Evolutionary conservation across 169 alveolate genomes (phyloP).

Genomic region (Cryptosporidium sp.): DNA sequence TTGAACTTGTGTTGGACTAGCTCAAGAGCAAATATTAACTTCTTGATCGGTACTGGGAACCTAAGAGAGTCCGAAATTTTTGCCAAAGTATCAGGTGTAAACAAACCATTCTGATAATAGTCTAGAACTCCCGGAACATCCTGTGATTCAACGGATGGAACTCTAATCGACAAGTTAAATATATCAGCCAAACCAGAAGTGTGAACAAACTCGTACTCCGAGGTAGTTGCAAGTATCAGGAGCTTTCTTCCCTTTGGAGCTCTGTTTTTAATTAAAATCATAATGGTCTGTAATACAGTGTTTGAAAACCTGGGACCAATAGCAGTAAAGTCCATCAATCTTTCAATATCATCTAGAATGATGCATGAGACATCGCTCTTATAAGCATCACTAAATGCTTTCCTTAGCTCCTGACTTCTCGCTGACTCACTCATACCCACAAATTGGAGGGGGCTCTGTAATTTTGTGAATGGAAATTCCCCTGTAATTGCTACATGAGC

Average conservation of each 20-base stretch:
- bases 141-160: slow-evolving; percentile 52
- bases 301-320: slow-evolving; percentile 98
- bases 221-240: slow-evolving; percentile 96
- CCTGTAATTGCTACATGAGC: slow-evolving; percentile 94
- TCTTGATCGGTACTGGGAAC: slow-evolving; percentile 54
- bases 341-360: slow-evolving; percentile 96
- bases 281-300: slow-evolving; percentile 93
- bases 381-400: slow-evolving; percentile 99
- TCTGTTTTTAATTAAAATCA: slow-evolving; percentile 93
- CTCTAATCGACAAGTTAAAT: slow-evolving; percentile 36
- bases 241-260: slow-evolving; percentile 95
- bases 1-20: slow-evolving; percentile 30
- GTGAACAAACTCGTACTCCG: slow-evolving; percentile 88
- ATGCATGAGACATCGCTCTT: slow-evolving; percentile 90
- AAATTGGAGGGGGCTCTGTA: slow-evolving; percentile 95
- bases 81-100: slow-evolving; percentile 25
- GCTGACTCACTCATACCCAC: slow-evolving; percentile 90
- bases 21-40: slow-evolving; percentile 55
- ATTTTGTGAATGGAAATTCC: slow-evolving; percentile 95
- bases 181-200: slow-evolving; percentile 67
- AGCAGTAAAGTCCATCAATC: slow-evolving; percentile 96
- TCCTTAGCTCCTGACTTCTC: slow-evolving; percentile 89
- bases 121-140: slow-evolving; percentile 54
- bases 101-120: slow-evolving; percentile 39
- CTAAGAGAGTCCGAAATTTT: slow-evolving; percentile 53